Percentiles rank a stretch among this genome's conserved stretches.
These are phyloP conservation scores for Neckera pumila DNA, from an alignment of 225 moss, liverwort and hornwort genomes.

Conservation along the genomic window DNA sequence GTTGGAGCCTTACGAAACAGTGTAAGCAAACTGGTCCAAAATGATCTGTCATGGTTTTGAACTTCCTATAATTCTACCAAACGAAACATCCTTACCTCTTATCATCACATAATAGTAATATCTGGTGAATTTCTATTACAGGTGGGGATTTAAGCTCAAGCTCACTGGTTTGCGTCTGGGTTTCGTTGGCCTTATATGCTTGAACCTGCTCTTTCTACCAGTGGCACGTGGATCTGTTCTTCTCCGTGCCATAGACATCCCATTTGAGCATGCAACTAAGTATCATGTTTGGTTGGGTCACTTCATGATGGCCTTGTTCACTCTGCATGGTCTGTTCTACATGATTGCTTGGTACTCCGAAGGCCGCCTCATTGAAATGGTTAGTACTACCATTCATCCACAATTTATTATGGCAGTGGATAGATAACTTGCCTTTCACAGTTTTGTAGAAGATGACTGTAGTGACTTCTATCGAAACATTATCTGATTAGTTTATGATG, in stretches of 20 bases:
- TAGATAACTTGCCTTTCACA: not conserved
- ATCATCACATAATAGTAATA: not conserved
- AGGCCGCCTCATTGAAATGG: conserved; percentile 53
- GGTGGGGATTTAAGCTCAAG: conserved; percentile 44
- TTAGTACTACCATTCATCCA: conserved; percentile 4
- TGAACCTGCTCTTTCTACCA: conserved; percentile 80
- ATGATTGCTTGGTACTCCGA: conserved; percentile 45
- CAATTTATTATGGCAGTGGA: not conserved
- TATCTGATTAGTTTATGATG: not conserved
- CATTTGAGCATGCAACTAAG: conserved; percentile 89
- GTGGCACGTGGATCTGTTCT: conserved; percentile 83
- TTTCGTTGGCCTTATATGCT: conserved; percentile 52
- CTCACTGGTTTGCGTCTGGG: conserved; percentile 46
- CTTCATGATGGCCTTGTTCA: conserved; percentile 79
- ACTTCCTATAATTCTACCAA: not conserved
- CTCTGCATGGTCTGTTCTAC: conserved; percentile 63
- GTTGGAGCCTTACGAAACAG: conserved; percentile 32
- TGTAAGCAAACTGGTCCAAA: conserved; percentile 13
- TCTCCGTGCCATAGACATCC: conserved; percentile 77
- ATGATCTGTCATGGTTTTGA: not conserved
- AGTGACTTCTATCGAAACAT: not conserved
- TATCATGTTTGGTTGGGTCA: conserved; percentile 95
- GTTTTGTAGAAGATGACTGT: not conserved
- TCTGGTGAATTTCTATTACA: not conserved
- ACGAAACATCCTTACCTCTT: not conserved